phyloP scores from a whole-genome alignment of 2,329 filamentous ascomycete genomes.

The Westerdykella aurantiaca region DNA sequence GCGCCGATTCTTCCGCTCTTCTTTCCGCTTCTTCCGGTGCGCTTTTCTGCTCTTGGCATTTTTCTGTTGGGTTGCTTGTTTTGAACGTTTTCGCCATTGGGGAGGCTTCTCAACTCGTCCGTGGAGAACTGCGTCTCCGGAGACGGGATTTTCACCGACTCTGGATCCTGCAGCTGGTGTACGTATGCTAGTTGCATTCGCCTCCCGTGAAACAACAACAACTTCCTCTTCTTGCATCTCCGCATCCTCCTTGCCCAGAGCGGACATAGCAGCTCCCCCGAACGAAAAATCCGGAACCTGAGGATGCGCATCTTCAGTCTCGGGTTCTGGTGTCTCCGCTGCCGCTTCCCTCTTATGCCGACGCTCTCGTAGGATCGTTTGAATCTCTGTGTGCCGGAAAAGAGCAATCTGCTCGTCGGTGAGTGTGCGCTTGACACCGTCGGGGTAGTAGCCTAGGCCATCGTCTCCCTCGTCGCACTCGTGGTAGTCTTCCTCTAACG shows the following conservation, averaged over 20 bases:
- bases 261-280: no score
- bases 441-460: conserved; percentile 73
- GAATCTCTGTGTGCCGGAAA: conserved; percentile 83
- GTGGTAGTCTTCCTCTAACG: neutral
- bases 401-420: conserved; percentile 88
- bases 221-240: no score
- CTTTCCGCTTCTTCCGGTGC: conserved; percentile 11
- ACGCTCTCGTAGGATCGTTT: conserved; percentile 53
- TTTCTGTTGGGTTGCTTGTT: conserved; percentile 9
- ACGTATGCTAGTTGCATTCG: no score
- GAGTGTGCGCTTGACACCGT: conserved; percentile 81
- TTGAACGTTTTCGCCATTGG: conserved; percentile 25
- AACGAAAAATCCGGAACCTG: no score
- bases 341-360: conserved; percentile 17
- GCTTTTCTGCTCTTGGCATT: conserved; percentile 11
- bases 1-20: conserved; percentile 37
- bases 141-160: neutral
- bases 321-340: conserved; percentile 9
- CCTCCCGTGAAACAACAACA: no score
- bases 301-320: neutral
- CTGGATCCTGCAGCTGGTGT: no score
- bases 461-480: conserved; percentile 38
- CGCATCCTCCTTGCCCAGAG: no score
- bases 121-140: conserved; percentile 9
- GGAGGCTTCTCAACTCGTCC: conserved; percentile 16